These are phyloP conservation scores for Theileria sp. DNA, from an alignment of 169 alveolate species.

Conservation along the genomic window DNA sequence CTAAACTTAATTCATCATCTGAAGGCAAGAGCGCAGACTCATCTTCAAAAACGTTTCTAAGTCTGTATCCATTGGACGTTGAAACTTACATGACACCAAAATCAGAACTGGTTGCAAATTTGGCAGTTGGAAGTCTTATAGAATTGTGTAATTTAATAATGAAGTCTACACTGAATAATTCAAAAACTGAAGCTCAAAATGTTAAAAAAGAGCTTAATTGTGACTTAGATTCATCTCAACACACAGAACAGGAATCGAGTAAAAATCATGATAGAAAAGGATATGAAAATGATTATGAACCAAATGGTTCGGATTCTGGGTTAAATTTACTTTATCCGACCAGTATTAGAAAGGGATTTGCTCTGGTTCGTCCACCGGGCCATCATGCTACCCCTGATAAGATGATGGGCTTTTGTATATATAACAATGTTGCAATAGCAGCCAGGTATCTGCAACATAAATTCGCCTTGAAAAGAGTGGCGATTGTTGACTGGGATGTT, in stretches of 20 bases:
- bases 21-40: not conserved
- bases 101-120: slow-evolving; percentile 65
- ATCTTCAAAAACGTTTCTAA: not conserved
- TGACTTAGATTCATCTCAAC: slow-evolving; percentile 9
- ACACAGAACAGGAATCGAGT: not conserved
- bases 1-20: not conserved
- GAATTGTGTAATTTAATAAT: slow-evolving; percentile 50
- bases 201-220: not conserved
- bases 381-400: slow-evolving; percentile 75
- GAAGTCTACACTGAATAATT: slow-evolving; percentile 13
- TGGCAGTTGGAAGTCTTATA: slow-evolving; percentile 69
- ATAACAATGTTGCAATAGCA: slow-evolving; percentile 91
- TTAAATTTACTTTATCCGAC: not conserved
- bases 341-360: slow-evolving; percentile 65
- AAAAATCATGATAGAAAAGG: not conserved
- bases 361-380: slow-evolving; percentile 76
- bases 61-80: slow-evolving; percentile 32
- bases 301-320: not conserved
- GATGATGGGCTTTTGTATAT: slow-evolving; percentile 86
- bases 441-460: slow-evolving; percentile 83
- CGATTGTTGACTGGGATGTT: slow-evolving; percentile 92
- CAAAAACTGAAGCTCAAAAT: not conserved
- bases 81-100: slow-evolving; percentile 66
- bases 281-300: not conserved
- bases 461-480: slow-evolving; percentile 83